These are phyloP conservation scores for Mortierella sp. DNA, from an alignment of 371 early-diverging fungal genomes.

Conservation along the genomic window DNA sequence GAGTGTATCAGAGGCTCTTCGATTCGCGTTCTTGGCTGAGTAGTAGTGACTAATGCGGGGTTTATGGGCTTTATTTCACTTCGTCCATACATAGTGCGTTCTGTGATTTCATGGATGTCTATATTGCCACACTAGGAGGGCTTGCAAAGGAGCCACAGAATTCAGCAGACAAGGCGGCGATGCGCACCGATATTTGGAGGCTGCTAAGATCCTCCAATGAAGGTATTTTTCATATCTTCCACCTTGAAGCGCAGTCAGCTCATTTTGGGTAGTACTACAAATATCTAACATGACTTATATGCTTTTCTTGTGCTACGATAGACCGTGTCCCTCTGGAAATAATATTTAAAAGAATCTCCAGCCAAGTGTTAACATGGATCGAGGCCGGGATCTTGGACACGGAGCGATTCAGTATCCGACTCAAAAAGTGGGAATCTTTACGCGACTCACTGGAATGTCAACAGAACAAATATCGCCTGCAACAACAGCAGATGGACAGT, in stretches of 20 bases:
- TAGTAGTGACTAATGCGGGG: neutral
- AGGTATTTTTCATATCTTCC: constrained; percentile 15
- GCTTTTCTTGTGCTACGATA: neutral
- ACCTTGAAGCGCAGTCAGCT: neutral
- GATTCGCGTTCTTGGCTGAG: neutral
- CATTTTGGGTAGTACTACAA: neutral
- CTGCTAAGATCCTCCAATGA: constrained; percentile 20
- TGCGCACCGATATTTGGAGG: constrained; percentile 30
- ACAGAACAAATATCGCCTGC: constrained; percentile 15
- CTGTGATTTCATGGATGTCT: constrained; percentile 37
- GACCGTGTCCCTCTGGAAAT: constrained; percentile 37
- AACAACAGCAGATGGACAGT: constrained; percentile 9
- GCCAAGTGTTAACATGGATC: constrained; percentile 30
- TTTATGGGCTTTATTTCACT: too few relatives aligned
- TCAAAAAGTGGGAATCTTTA: constrained; percentile 26
- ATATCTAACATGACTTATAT: neutral
- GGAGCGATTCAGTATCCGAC: constrained; percentile 30
- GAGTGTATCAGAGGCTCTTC: too few relatives aligned
- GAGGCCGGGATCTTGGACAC: constrained; percentile 35
- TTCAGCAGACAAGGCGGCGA: constrained; percentile 5
- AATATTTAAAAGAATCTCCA: constrained; percentile 22
- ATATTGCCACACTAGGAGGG: constrained; percentile 29
- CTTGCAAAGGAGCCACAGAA: constrained; percentile 35
- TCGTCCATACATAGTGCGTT: constrained; percentile 20
- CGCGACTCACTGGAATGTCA: constrained; percentile 19